Evolutionary conservation across 257 asterid genomes (phyloP).

Genomic region (Cinchona pubescens): DNA sequence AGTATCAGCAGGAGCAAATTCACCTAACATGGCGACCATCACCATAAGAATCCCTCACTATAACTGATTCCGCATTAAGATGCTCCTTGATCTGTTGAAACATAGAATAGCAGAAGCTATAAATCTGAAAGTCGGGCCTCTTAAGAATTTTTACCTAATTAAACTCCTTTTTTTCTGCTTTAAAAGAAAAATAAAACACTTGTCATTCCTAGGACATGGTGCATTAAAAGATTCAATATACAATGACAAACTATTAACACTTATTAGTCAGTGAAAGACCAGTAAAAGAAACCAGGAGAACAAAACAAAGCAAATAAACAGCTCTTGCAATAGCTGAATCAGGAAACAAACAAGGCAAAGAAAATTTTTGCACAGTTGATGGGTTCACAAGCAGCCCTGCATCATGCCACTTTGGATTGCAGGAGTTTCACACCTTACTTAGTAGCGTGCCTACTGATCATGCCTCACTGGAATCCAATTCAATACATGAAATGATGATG

Average conservation of each 20-base stretch:
- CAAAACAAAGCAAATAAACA: neutral
- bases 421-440: too few relatives aligned
- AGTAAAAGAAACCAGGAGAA: too few relatives aligned
- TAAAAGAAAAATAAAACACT: neutral
- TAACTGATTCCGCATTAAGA: conserved; percentile 70
- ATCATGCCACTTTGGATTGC: too few relatives aligned
- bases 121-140: neutral
- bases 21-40: conserved; percentile 99
- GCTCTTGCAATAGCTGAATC: neutral
- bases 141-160: neutral
- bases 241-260: neutral
- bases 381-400: neutral
- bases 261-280: neutral
- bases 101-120: neutral
- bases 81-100: conserved; percentile 75
- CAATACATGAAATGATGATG: too few relatives aligned
- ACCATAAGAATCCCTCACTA: conserved; percentile 79
- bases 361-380: neutral
- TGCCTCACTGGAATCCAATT: too few relatives aligned
- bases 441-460: too few relatives aligned
- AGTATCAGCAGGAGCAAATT: conserved; percentile 11
- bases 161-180: too few relatives aligned
- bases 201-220: neutral
- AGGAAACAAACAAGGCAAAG: neutral
- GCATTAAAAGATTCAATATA: too few relatives aligned